Conservation (phyloP, 331 rosid genomes). For the Pyrus hybrid region DNA sequence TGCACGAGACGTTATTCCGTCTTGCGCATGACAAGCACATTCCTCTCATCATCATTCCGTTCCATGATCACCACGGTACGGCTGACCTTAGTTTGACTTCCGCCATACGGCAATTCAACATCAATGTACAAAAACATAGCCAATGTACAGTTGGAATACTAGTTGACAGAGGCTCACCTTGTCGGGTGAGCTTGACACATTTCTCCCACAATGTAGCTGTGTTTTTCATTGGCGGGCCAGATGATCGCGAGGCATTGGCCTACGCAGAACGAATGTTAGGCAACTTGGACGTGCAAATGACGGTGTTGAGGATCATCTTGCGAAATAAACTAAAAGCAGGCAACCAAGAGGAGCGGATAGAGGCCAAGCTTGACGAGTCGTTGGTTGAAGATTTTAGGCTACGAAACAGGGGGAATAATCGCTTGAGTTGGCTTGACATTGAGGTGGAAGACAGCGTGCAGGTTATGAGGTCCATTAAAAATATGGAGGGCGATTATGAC, state of each 20-base stretch:
- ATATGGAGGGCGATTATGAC: slow-evolving; percentile 34
- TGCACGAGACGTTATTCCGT: slow-evolving; percentile 37
- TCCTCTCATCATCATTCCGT: slow-evolving; percentile 35
- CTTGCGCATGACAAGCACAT: slow-evolving; percentile 27
- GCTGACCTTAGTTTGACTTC: too few species aligned
- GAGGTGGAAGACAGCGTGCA: slow-evolving; percentile 25
- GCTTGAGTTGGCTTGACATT: slow-evolving; percentile 25
- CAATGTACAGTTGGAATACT: slow-evolving; percentile 55
- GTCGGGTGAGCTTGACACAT: neutral
- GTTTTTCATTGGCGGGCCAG: slow-evolving; percentile 46
- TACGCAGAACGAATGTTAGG: slow-evolving; percentile 28
- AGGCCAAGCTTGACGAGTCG: slow-evolving; percentile 27
- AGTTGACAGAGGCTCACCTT: slow-evolving; percentile 27
- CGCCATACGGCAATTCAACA: slow-evolving; percentile 26
- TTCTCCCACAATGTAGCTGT: slow-evolving; percentile 15
- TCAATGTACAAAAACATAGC: slow-evolving; percentile 9
- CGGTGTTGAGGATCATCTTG: slow-evolving; percentile 14
- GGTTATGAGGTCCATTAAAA: slow-evolving; percentile 18
- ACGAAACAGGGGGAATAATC: slow-evolving; percentile 3
- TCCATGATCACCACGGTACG: slow-evolving; percentile 8
- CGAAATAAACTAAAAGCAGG: neutral
- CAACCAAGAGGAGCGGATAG: neutral
- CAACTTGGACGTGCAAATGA: neutral
- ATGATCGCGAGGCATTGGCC: slow-evolving; percentile 49
- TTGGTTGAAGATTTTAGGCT: slow-evolving; percentile 39